Evolutionary conservation across 352 stramenopile species (phyloP), one percentile per base, ranked within the genome.

Genomic region (Phytophthora palmivora): DNA sequence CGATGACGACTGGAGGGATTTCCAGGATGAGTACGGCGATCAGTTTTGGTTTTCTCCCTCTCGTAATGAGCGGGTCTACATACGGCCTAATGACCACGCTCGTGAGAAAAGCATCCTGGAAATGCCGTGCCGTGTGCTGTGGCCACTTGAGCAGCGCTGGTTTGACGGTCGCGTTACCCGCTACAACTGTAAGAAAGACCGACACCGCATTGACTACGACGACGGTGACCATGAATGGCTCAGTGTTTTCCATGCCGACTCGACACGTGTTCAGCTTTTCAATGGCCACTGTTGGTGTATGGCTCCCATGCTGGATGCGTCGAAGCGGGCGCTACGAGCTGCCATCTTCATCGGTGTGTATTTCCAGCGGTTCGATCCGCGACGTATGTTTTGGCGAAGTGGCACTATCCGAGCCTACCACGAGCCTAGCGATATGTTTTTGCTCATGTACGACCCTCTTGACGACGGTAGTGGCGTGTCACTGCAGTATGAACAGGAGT

Each of bases 11-110:
- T 95, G 86, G 86, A 64, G 67, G 11, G 84, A 90, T 24, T 89
- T 91, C 30, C 50, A 78, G 39, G 82, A 91, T 43, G 77, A 88
- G 15, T 68, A 75, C 18, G 82, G 78, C 4, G 77, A 86, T 38
- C 72, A 78, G 45, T 93, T 92, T 45, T 95, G 83, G 81, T 95
- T 93, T 65, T 95, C 86, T 8, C 80, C 86, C 6, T 93, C 82
- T 12, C 72, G 78, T 4, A 86, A 90, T 43, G 53, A 72, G 33
- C 78, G 82, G 0, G 58, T 74, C 11, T 87, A 87, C 54, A 67
- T 92, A 14, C 76, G 85, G 12, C 86, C 84, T n/a, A 92, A 90
- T 41, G 79, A 91, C 12, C 70, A 72, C 24, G 82, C 79, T 0
- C 53, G 59, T 9, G 73, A 88, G 39, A 82, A 79, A 57, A 67